Evolutionary conservation across 345 rosid genomes (phyloP).

Genomic region (Pseudoturritis turrita): DNA sequence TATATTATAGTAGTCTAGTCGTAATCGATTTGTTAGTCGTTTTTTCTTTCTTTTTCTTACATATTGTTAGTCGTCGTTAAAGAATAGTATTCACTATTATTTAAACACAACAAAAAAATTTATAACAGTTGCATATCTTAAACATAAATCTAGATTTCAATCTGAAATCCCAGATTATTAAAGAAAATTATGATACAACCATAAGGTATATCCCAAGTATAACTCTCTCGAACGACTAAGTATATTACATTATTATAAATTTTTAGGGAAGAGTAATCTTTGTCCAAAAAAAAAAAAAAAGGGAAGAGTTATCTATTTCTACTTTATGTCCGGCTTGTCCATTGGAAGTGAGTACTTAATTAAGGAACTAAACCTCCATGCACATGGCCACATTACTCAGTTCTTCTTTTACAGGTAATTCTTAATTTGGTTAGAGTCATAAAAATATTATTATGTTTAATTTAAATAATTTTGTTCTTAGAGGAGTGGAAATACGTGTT

Average conservation of each 20-base stretch:
- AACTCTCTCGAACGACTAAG: neutral
- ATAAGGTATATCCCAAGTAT: neutral
- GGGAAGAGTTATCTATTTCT: neutral
- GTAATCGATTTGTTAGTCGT: too few relatives aligned
- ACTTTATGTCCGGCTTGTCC: neutral
- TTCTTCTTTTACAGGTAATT: slow-evolving; percentile 30
- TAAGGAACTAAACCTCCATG: slow-evolving; percentile 20
- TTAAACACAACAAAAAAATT: too few relatives aligned
- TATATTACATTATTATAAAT: neutral
- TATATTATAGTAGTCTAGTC: neutral
- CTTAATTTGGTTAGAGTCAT: slow-evolving; percentile 1
- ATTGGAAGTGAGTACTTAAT: slow-evolving; percentile 14
- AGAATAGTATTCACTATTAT: too few relatives aligned
- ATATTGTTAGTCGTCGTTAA: too few relatives aligned
- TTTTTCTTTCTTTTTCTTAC: too few relatives aligned
- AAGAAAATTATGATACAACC: neutral
- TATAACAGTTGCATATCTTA: neutral
- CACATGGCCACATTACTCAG: slow-evolving; percentile 35
- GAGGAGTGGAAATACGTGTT: slow-evolving; percentile 23
- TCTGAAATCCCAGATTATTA: neutral
- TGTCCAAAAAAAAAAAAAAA: too few relatives aligned
- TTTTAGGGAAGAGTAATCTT: too few relatives aligned
- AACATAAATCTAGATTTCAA: neutral
- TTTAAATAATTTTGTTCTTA: slow-evolving; percentile 5
- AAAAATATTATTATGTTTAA: neutral